These are phyloP conservation scores for Penicillium tannophilum DNA, from an alignment of 495 filamentous ascomycete species.

Conservation along the genomic window DNA sequence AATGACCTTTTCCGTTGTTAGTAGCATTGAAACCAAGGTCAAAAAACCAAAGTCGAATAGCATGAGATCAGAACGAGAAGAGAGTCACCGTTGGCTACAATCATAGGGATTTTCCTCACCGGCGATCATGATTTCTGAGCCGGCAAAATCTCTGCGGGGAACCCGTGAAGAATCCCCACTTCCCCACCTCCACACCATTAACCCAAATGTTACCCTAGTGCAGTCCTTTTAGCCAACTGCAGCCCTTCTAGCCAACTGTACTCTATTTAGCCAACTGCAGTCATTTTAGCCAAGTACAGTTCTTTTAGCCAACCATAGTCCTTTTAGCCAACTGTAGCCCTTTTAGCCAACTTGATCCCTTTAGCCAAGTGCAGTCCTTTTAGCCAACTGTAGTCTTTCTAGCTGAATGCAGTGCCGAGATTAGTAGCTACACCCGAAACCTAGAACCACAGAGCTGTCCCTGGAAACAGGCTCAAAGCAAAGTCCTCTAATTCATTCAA, in stretches of 20 bases:
- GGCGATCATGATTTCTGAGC: conserved; percentile 7
- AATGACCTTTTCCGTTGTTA: neutral
- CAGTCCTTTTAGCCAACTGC: conserved; percentile 10
- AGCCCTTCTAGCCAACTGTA: conserved; percentile 8
- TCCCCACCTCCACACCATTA: conserved; percentile 12
- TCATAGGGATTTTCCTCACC: neutral
- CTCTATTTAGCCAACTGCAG: conserved; percentile 7
- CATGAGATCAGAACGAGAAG: neutral
- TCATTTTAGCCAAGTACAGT: neutral
- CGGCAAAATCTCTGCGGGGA: conserved; percentile 15
- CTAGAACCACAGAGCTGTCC: conserved; percentile 8
- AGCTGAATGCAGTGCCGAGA: conserved; percentile 6
- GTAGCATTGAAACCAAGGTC: neutral
- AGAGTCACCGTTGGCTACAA: neutral
- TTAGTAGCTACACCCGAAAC: conserved; percentile 4
- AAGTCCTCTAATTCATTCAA: conserved; percentile 4
- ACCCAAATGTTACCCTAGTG: conserved; percentile 4
- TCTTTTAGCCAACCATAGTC: conserved; percentile 14
- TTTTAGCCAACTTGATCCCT: conserved; percentile 6
- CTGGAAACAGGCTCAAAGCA: conserved; percentile 8
- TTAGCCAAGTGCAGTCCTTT: neutral
- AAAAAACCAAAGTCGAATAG: neutral
- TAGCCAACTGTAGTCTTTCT: conserved; percentile 12
- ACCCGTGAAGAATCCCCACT: conserved; percentile 19
- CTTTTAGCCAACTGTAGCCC: conserved; percentile 6